A percentile compares a stretch with the other conserved stretches of the same genome.
Conservation (phyloP, 148 eudicot genomes). For the Vaccinium darrowii region DNA sequence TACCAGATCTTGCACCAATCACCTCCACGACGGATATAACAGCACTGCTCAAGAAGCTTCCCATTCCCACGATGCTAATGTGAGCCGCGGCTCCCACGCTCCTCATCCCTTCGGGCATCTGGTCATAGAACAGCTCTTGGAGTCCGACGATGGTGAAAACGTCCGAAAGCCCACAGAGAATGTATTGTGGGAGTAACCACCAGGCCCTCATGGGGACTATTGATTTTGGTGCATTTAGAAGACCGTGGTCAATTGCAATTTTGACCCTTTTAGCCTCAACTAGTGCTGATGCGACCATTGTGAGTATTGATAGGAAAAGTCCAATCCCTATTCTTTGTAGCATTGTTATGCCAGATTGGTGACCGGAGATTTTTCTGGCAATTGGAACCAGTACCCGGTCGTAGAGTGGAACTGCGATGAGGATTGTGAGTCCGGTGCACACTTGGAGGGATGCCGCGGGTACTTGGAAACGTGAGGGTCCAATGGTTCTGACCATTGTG, state of each 20-base stretch:
- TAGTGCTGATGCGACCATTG: constrained; percentile 52
- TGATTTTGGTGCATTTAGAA: constrained; percentile 34
- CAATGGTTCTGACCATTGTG: constrained; percentile 49
- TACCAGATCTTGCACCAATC: constrained; percentile 31
- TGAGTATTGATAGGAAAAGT: constrained; percentile 30
- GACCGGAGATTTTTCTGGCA: constrained; percentile 32
- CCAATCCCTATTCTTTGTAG: constrained; percentile 65
- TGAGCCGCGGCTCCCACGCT: constrained; percentile 71
- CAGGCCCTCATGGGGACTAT: constrained; percentile 50
- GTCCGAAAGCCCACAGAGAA: constrained; percentile 47
- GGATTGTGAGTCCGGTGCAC: constrained; percentile 46
- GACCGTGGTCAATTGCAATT: constrained; percentile 35
- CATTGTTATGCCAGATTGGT: constrained; percentile 52
- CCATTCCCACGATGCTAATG: constrained; percentile 49
- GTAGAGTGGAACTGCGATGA: constrained; percentile 44
- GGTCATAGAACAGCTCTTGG: constrained; percentile 76
- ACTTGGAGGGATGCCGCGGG: constrained; percentile 64
- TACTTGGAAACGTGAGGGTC: constrained; percentile 32
- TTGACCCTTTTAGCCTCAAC: constrained; percentile 50
- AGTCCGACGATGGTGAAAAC: constrained; percentile 60
- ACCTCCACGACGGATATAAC: constrained; percentile 48
- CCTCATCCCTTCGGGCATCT: constrained; percentile 71
- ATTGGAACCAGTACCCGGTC: constrained; percentile 49
- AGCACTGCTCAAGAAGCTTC: constrained; percentile 51
- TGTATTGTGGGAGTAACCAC: constrained; percentile 68